phyloP scores from a whole-genome alignment of 768 basidiomycete species.

The Tylopilus cervinicoccineus region DNA sequence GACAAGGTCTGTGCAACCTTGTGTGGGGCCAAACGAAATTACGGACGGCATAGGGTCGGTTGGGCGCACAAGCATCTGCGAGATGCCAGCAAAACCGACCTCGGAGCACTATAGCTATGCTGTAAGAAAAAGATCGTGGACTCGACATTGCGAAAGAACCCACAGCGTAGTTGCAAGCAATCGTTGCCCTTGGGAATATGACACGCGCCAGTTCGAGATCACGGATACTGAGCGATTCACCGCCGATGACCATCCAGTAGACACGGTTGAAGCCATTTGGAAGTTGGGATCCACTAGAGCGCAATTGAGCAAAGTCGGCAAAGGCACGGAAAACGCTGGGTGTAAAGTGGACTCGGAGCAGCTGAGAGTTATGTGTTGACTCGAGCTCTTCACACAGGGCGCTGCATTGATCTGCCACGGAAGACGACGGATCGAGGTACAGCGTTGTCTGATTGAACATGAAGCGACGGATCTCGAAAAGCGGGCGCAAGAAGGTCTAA shows the following conservation, averaged over 20 bases:
- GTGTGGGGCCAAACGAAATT: constrained; percentile 27
- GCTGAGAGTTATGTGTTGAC: constrained; percentile 16
- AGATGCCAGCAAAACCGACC: constrained; percentile 29
- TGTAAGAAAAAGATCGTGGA: neutral
- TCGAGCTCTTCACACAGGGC: constrained; percentile 26
- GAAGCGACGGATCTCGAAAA: constrained; percentile 30
- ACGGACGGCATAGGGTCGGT: constrained; percentile 22
- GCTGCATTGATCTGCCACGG: constrained; percentile 26
- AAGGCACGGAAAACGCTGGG: constrained; percentile 29
- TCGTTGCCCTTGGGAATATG: constrained; percentile 23
- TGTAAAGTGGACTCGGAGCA: constrained; percentile 28
- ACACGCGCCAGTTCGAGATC: constrained; percentile 26
- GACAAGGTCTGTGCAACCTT: constrained; percentile 27
- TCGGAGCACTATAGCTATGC: constrained; percentile 24
- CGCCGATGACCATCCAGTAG: constrained; percentile 34
- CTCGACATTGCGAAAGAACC: neutral
- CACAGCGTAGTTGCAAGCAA: constrained; percentile 31
- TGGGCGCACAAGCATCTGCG: constrained; percentile 28
- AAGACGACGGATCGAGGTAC: constrained; percentile 26
- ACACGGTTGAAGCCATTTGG: constrained; percentile 24
- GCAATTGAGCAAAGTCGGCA: constrained; percentile 26
- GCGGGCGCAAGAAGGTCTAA: constrained; percentile 29
- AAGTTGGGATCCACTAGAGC: constrained; percentile 10
- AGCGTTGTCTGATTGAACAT: constrained; percentile 32
- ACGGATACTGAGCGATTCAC: constrained; percentile 23